Conservation (phyloP, 306 rosid genomes). For the Quercus glauca region DNA sequence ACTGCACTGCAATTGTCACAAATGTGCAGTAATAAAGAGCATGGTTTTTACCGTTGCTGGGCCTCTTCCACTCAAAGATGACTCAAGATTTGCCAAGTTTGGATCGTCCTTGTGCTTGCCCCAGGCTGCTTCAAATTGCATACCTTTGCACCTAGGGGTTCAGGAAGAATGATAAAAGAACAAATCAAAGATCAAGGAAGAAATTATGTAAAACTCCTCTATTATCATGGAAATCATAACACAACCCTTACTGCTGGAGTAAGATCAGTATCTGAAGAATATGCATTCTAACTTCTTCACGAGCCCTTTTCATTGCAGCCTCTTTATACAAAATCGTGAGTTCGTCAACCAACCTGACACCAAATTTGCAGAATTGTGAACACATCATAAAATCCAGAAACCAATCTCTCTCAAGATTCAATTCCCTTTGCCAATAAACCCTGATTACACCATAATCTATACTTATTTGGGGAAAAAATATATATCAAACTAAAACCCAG, state of each 20-base stretch:
- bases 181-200: no score
- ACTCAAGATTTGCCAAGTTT: constrained; percentile 40
- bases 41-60: neutral
- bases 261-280: constrained; percentile 51
- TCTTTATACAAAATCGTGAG: constrained; percentile 63
- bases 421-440: no score
- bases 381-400: neutral
- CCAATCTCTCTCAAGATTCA: no score
- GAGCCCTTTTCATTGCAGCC: constrained; percentile 51
- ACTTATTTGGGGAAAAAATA: no score
- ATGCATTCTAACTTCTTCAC: constrained; percentile 58
- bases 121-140: constrained; percentile 64
- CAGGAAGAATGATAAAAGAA: constrained; percentile 16
- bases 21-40: neutral
- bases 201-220: neutral
- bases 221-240: constrained; percentile 1
- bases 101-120: constrained; percentile 66
- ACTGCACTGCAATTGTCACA: neutral
- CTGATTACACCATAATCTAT: no score
- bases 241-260: constrained; percentile 62
- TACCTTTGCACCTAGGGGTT: constrained; percentile 56
- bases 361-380: constrained; percentile 19
- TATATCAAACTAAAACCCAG: no score
- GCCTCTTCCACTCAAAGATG: constrained; percentile 31
- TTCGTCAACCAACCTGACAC: constrained; percentile 69